Evolutionary conservation across 768 basidiomycete genomes (phyloP), one percentile per base, ranked within the genome.

Genomic region (Tulasnella sp.): DNA sequence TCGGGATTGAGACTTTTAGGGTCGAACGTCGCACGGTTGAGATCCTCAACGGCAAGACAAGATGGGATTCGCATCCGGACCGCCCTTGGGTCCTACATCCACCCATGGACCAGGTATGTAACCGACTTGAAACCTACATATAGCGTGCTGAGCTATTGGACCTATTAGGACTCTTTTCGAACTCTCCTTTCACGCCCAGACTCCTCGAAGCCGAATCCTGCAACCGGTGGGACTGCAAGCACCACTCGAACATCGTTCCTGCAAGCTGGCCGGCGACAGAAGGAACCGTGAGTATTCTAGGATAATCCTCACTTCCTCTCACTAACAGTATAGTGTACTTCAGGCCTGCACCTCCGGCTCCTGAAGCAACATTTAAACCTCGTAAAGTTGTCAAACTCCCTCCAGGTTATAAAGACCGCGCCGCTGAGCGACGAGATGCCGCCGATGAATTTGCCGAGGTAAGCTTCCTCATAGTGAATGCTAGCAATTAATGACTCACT

Each of bases 361-460:
- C n/a, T 2, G 47, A 88, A 73, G 86, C 90, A 22, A 84, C 86
- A 0, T 94, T 95, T 80, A 92, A 92, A 76, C 93, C 93, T 12
- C 84, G 93, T 66, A 92, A 89, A 76, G 83, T 93, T 44, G 91
- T 89, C 81, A 89, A 88, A 78, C 74, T 80, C 0, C 85, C 85
- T 12, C 77, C 79, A 19, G 83, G 81, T 74, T 94, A 93, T 76
- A 86, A 90, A 37, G 88, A 94, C 78, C 86, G 91, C 59, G 91
- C 92, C 14, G 83, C 87, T 2, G 91, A 94, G 77, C 83, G 91
- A 64, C 82, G 92, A 36, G 80, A 77, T 5, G 92, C 91, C 1
- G 88, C 83, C 16, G 88, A 87, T 75, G 91, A 94, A 76, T 93
- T 88, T 79, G 89, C 90, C 0, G 82, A 90, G 79, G 91, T 89